Percentiles rank a stretch among this genome's conserved stretches.
These are phyloP conservation scores for Trichoderma sp. DNA, from an alignment of 2,329 filamentous ascomycete genomes.

Conservation along the genomic window DNA sequence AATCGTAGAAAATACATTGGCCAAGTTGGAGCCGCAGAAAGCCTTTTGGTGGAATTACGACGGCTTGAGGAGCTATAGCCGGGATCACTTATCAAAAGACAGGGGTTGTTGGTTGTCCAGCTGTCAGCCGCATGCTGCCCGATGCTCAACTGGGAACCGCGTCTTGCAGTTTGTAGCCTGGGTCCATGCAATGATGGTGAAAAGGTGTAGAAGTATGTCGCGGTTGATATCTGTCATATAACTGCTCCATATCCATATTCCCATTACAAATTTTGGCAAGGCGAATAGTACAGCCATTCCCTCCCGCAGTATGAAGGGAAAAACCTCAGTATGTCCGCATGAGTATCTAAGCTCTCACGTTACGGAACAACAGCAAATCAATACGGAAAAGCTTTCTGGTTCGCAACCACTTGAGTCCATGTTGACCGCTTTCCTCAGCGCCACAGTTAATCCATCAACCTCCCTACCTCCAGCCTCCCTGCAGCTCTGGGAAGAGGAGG, in stretches of 20 bases:
- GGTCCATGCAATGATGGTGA: not conserved
- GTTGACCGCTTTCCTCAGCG: not conserved
- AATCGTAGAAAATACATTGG: not conserved
- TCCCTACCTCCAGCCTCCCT: not conserved
- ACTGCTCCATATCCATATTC: not conserved
- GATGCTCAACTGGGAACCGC: not conserved
- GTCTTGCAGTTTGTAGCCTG: not conserved
- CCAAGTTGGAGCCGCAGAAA: not conserved
- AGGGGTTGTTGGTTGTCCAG: not conserved
- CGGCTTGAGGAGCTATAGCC: not conserved
- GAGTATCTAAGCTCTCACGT: not conserved
- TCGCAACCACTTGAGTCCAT: not conserved
- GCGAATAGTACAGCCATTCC: not conserved
- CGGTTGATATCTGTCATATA: not conserved
- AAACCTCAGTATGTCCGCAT: not conserved
- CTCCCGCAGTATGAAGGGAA: not conserved
- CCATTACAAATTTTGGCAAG: not conserved
- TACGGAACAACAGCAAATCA: not conserved
- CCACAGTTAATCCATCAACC: no score
- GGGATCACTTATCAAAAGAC: not conserved
- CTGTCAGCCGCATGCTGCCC: not conserved
- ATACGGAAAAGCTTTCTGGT: not conserved
- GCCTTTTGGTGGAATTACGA: not conserved
- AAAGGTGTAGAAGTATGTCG: not conserved
- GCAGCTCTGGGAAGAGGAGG: not conserved